A percentile compares a stretch with the other conserved stretches of the same genome.
Conservation (phyloP, 768 basidiomycete species). For the Suillus hirtellus region DNA sequence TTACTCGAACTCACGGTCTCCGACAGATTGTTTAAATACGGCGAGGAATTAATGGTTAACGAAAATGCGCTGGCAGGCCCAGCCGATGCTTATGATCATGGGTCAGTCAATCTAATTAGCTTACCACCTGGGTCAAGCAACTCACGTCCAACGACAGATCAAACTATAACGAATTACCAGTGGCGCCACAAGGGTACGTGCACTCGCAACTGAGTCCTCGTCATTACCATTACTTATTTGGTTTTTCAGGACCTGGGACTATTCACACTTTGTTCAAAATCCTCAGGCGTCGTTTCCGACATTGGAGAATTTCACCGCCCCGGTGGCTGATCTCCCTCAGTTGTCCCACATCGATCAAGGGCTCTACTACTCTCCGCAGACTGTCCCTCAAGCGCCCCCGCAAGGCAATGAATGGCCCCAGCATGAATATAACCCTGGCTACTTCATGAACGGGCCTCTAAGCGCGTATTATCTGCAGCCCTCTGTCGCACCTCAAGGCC, state of each 20-base stretch:
- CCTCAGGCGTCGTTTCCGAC: not conserved
- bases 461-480: no score
- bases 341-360: no score
- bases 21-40: not conserved
- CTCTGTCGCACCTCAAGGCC: no score
- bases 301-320: not conserved
- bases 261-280: not conserved
- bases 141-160: not conserved
- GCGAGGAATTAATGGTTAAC: not conserved
- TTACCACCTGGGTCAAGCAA: not conserved
- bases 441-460: no score
- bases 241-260: not conserved
- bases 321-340: not conserved
- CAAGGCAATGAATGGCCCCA: no score
- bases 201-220: not conserved
- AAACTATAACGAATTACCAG: not conserved
- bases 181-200: not conserved
- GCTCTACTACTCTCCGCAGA: no score
- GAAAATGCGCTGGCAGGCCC: not conserved
- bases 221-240: not conserved
- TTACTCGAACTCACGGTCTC: not conserved
- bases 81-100: not conserved
- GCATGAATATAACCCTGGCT: no score
- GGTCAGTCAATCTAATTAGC: not conserved
- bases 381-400: no score